Evolutionary conservation across 352 stramenopile genomes (phyloP), one percentile per base, ranked within the genome.

Genomic region (Phytophthora lateralis): DNA sequence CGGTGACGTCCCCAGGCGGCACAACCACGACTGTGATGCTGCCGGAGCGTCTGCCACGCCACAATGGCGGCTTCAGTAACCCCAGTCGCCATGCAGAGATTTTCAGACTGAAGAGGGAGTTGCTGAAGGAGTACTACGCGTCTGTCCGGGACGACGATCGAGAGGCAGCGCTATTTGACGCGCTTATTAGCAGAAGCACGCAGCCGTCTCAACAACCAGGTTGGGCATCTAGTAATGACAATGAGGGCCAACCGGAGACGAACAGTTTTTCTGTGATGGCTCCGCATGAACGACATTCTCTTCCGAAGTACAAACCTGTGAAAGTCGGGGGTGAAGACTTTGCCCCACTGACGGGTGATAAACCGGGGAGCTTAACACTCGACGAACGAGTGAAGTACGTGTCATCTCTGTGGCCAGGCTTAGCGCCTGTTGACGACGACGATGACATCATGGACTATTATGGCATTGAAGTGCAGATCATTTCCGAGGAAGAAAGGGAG

Each of bases 371-470:
- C 20, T 70, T 90, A 49, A 80, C 79, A 27, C 76, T 81, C 27
- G 78, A 88, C 10, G 79, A 82, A 11, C 78, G 83, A 4, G 57
- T 83, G 14, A 74, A 85, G 58, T 91, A 93, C 55, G 73, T 93
- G 4, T 79, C 77, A 27, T 87, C 72, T 15, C 70, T 93, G 0
- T 93, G 81, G 81, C 84, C 84, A 6, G 67, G 71, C 27, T 67
- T 85, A 32, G 79, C 83, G 18, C 84, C 84, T 6, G 64, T 89
- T 3, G 76, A 89, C 18, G 69, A 89, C 26, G 74, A 89, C n/a
- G 69, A 89, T 1, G 82, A 89, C 8, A 82, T 89, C 41, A 87
- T 90, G 74, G 54, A 89, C 45, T 91, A 91, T 43, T 93, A 91
- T 45, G 82, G 80, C 12, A 75, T 91, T 34, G 78, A 93, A 60